Conservation (phyloP, 2,329 filamentous ascomycete genomes). For the Penicillium sp. region DNA sequence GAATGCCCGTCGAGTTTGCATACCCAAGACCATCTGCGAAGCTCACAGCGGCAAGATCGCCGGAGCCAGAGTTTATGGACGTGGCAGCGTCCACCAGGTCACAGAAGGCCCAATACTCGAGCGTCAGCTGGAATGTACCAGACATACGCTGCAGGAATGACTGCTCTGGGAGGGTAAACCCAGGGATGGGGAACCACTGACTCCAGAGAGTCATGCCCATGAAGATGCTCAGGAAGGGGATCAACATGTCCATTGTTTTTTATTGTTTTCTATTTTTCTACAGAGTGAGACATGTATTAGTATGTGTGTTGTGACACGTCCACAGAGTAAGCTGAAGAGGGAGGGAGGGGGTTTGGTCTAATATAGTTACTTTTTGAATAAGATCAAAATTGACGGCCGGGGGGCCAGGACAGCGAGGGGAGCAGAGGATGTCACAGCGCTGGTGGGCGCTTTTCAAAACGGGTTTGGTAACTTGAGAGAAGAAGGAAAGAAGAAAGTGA, state of each 20-base stretch:
- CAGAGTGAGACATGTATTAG: not conserved
- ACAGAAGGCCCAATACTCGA: conserved; percentile 15
- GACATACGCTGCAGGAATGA: conserved; percentile 17
- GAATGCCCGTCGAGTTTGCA: not conserved
- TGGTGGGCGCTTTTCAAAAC: not conserved
- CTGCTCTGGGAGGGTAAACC: conserved; percentile 20
- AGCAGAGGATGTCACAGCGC: not conserved
- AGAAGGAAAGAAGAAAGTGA: conserved; percentile 1
- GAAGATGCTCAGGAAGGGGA: conserved; percentile 23
- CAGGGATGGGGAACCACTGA: conserved; percentile 22
- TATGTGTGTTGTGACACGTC: not conserved
- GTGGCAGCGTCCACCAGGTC: conserved; percentile 13
- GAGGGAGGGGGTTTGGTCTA: not conserved
- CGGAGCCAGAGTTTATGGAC: not conserved
- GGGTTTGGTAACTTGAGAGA: not conserved
- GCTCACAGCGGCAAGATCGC: not conserved
- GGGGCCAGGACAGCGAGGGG: not conserved
- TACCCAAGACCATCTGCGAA: not conserved
- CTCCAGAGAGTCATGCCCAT: conserved; percentile 27
- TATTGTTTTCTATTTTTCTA: not conserved
- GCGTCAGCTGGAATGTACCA: conserved; percentile 15
- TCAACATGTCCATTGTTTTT: conserved; percentile 17
- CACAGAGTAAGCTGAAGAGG: not conserved
- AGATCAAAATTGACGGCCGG: not conserved
- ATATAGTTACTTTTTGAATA: not conserved